Conservation (phyloP, 441 rosid genomes). For the Adansonia madagascariensis region DNA sequence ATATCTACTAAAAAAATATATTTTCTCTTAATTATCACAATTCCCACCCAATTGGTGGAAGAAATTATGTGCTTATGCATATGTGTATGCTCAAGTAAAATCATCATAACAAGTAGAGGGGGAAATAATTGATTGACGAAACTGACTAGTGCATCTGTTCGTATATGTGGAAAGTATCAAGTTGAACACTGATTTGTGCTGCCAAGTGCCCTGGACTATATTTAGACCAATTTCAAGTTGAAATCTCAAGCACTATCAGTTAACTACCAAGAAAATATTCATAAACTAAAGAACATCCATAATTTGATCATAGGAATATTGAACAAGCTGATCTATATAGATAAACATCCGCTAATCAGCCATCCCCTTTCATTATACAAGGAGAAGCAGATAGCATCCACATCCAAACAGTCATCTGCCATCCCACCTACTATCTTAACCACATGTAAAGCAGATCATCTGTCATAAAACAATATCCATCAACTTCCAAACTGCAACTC, state of each 20-base stretch:
- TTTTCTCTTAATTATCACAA: background rate
- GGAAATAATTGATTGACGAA: background rate
- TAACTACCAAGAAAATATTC: background rate
- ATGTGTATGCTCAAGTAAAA: background rate
- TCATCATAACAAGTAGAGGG: constrained; percentile 6
- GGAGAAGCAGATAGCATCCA: constrained; percentile 1
- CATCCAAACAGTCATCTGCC: background rate
- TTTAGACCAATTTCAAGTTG: background rate
- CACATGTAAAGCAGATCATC: background rate
- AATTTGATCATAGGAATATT: background rate
- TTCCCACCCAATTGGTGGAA: constrained; percentile 4
- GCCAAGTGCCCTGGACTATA: background rate
- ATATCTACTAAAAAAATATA: background rate
- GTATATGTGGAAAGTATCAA: background rate
- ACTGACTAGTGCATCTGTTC: background rate
- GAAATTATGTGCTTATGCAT: background rate
- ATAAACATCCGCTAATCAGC: background rate
- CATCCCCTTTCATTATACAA: background rate
- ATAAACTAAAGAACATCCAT: background rate
- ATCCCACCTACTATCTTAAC: background rate
- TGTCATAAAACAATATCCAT: background rate
- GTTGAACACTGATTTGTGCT: background rate
- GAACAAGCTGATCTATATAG: background rate
- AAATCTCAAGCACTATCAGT: background rate
- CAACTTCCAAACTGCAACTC: background rate